Evolutionary conservation across 2,329 filamentous ascomycete genomes (phyloP), one percentile per base, ranked within the genome.

Genomic region (Beauveria pseudobassiana): DNA sequence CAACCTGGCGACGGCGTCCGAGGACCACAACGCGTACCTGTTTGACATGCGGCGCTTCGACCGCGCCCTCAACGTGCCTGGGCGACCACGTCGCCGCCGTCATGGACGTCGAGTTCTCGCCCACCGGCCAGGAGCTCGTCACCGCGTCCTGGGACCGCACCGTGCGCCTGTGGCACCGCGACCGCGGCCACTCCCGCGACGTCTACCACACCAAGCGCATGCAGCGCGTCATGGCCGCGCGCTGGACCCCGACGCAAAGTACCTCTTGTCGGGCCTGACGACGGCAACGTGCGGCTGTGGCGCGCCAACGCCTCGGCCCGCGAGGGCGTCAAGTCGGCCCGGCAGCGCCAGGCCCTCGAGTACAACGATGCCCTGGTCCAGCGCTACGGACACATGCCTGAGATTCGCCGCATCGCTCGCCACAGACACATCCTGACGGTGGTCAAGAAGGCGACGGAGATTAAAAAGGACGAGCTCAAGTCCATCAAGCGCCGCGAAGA

Each of bases 171-270:
- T 98, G 92, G 90, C 86, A 86, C 72, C 84, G 90, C 62, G 84
- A 87, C 66, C 80, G 87, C 64, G 93, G 93, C 26, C 91, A 95
- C 75, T 93, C 90, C 16, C 84, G 93, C 68, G 95, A 99, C 71
- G 87, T 97, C 54, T 99, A 98, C 76, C 93, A 98, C 78, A 98
- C 95, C 20, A 96, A 97, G 77, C 87, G 95, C 65, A 97, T 97
- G 93, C 93, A 98, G 78, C 85, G 93, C 67, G 92, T 97, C 61
- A 96, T 96, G 78, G 87, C 88, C 10, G 87, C 87, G 53, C 85
- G 84, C 64, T 98, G 90, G 82, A 95, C 92, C 90, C 92, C 6
- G 95, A 99, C 73, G 87, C 89, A 66, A 90, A 90, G 69, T 99
- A 96, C 73, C 77, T 99, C 24, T 82, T 99, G 52, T 92, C 89